phyloP scores from a whole-genome alignment of 345 rosid species.

The Brassica rapa region DNA sequence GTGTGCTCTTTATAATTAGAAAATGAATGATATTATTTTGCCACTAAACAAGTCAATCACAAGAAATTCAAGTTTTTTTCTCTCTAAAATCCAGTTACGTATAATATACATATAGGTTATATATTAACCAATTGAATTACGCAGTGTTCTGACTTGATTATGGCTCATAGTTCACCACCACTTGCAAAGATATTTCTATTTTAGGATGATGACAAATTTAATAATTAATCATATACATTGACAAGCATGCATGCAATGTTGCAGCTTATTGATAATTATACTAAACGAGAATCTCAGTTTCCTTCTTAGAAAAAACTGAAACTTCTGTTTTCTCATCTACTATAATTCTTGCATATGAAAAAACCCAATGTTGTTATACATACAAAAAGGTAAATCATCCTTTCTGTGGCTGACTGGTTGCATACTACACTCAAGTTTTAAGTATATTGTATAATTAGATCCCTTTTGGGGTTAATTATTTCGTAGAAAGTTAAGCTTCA shows the following conservation, averaged over 20 bases:
- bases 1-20: slow-evolving; percentile 13
- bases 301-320: background rate
- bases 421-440: too few species aligned
- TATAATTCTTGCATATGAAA: background rate
- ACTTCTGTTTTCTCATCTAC: background rate
- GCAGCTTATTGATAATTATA: slow-evolving; percentile 3
- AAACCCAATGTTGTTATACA: background rate
- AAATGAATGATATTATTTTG: slow-evolving; percentile 22
- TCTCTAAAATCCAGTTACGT: background rate
- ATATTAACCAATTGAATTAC: background rate
- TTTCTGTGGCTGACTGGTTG: background rate
- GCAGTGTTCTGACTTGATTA: slow-evolving; percentile 12
- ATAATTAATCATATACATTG: background rate
- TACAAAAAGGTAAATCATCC: background rate
- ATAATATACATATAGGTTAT: background rate
- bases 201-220: slow-evolving; percentile 1
- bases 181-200: slow-evolving; percentile 20
- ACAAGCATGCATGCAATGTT: slow-evolving; percentile 24
- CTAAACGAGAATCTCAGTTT: background rate
- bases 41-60: slow-evolving; percentile 23
- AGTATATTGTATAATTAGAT: too few species aligned
- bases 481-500: background rate
- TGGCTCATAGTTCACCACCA: slow-evolving; percentile 23
- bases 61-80: background rate
- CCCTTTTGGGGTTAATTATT: too few species aligned